These are phyloP conservation scores for Anthracocystis walkeri DNA, from an alignment of 1,284 basidiomycete genomes.

Conservation along the genomic window DNA sequence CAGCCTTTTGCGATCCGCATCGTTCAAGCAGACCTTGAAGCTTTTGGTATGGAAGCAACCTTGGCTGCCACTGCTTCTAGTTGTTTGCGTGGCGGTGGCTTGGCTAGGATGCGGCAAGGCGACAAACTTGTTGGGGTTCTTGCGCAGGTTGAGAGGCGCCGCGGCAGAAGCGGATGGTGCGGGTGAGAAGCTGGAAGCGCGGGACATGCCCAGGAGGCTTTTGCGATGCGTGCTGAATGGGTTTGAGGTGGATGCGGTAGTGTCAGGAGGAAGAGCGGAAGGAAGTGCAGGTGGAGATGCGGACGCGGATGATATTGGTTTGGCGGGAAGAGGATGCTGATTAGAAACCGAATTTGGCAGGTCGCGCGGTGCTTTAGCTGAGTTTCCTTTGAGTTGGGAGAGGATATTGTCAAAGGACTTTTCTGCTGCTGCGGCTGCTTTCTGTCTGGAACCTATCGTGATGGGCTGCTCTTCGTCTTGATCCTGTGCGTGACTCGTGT, in stretches of 20 bases:
- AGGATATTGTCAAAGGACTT: constrained; percentile 48
- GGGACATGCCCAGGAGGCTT: constrained; percentile 47
- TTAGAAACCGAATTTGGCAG: neutral
- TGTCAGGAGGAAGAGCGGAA: constrained; percentile 3
- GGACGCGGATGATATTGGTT: constrained; percentile 1
- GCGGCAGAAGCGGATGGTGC: constrained; percentile 12
- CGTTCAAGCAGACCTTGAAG: constrained; percentile 38
- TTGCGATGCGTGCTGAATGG: constrained; percentile 19
- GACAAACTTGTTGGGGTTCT: constrained; percentile 14
- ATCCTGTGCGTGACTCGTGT: constrained; percentile 1
- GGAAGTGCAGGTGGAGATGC: constrained; percentile 6
- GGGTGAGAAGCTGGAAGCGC: constrained; percentile 49
- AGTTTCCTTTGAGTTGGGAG: constrained; percentile 34
- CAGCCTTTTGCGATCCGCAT: constrained; percentile 26
- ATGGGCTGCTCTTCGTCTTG: constrained; percentile 39
- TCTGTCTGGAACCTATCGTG: constrained; percentile 42
- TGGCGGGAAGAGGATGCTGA: neutral
- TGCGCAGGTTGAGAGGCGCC: constrained; percentile 24
- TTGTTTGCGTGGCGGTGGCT: neutral
- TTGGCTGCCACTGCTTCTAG: neutral
- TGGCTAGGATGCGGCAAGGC: constrained; percentile 26
- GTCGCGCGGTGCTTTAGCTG: constrained; percentile 1
- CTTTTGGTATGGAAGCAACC: constrained; percentile 21
- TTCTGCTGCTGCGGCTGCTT: constrained; percentile 42
- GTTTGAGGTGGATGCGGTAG: constrained; percentile 6